Evolutionary conservation across 768 basidiomycete species (phyloP), one percentile per base, ranked within the genome.

Genomic region (Trametes meyenii): DNA sequence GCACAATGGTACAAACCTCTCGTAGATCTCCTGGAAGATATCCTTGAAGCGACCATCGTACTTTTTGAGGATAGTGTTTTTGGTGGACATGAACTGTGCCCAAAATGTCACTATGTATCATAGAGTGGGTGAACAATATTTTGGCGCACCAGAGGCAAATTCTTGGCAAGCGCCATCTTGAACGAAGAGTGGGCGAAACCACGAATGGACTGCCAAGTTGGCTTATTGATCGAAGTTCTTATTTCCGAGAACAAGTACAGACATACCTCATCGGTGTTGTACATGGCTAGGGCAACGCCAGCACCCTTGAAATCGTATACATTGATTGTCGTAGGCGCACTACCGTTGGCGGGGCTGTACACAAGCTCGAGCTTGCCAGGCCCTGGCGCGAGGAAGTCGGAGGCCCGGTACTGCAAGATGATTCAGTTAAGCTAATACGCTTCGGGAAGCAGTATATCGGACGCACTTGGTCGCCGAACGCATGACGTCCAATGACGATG

Each of bases 1-100:
- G 21, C 13, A 24, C 2, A 16, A 24, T 1, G 29, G 2, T 1
- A 77, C 82, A 55, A 59, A 85, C 81, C 79, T 69, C 7, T 96
- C 92, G 74, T 94, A 99, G 69, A 98, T 88, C 70, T 97, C 94
- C 75, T 98, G 88, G 88, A 99, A 97, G 72, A 96, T 95, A 70
- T 99, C 97, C 81, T 99, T 99, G 86, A 98, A 99, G 33, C 96
- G 86, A 45, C 97, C 97, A 71, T 98, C 97, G 74, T 99, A 99
- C 73, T 89, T 95, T 80, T 99, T 96, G 72, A 96, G 71, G 76
- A 96, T 96, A 23, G 94, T 96, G 78, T 96, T 98, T 81, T 99
- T 98, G 43, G 96, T 98, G 12, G 93, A 95, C 91, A 98, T 86
- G 83, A 96, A 98, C 86, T 92, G 61, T 46, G 55, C 16, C 23